Conservation (phyloP, 768 basidiomycete species). For the Asterophora lycoperdoides region DNA sequence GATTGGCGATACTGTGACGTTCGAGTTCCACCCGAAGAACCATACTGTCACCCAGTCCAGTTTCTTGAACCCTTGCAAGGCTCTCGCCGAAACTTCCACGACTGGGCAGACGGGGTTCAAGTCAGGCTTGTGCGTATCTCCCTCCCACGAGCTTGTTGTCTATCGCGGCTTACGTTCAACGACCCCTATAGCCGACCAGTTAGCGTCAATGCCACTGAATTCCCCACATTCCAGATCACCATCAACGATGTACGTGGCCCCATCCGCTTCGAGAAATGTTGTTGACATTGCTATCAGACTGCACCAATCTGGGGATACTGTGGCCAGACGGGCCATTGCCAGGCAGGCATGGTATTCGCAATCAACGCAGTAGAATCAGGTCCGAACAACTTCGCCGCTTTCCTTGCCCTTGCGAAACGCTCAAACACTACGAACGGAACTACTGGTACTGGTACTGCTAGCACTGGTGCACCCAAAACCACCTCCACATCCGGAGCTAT, state of each 20-base stretch:
- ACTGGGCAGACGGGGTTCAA: conserved; percentile 30
- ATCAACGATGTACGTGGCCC: conserved; percentile 38
- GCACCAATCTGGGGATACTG: conserved; percentile 60
- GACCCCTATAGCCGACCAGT: conserved; percentile 39
- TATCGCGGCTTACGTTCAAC: neutral
- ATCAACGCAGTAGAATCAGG: conserved; percentile 50
- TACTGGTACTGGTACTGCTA: neutral
- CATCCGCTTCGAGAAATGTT: neutral
- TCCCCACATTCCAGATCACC: conserved; percentile 45
- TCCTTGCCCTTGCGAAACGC: conserved; percentile 25
- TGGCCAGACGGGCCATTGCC: conserved; percentile 49
- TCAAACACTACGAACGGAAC: neutral
- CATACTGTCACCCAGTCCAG: conserved; percentile 43
- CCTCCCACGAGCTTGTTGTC: neutral
- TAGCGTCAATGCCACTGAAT: conserved; percentile 29
- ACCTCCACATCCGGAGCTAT: conserved; percentile 7
- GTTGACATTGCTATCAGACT: conserved; percentile 25
- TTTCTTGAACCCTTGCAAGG: conserved; percentile 34
- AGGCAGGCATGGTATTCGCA: conserved; percentile 61
- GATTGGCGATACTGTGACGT: conserved; percentile 40
- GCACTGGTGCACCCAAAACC: neutral
- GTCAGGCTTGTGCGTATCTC: conserved; percentile 39
- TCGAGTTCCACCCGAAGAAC: conserved; percentile 43
- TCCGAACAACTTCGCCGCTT: conserved; percentile 49
- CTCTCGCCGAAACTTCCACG: conserved; percentile 18